phyloP scores from a whole-genome alignment of 805 yeast genomes.

The Pichia ethanolica region DNA sequence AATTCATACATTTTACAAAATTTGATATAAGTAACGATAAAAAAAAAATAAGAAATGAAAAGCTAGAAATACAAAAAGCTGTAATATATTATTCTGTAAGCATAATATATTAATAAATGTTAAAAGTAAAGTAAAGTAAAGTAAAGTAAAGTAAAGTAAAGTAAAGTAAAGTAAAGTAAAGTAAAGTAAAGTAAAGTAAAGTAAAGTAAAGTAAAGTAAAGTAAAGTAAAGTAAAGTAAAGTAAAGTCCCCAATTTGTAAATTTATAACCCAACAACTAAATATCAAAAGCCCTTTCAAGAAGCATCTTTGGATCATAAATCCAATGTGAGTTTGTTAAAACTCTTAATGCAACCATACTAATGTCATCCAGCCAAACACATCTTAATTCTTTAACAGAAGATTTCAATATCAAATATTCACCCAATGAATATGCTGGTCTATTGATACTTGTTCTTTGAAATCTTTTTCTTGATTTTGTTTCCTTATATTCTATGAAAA shows the following conservation, averaged over 20 bases:
- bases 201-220: no score
- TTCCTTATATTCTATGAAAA: slow-evolving; percentile 7
- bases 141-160: no score
- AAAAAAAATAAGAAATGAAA: no score
- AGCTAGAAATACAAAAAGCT: no score
- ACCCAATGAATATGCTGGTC: slow-evolving; percentile 6
- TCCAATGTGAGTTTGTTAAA: not conserved
- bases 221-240: not conserved
- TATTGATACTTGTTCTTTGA: not conserved
- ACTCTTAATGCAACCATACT: slow-evolving; percentile 4
- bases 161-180: no score
- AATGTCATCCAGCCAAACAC: slow-evolving; percentile 7
- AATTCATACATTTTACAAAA: no score
- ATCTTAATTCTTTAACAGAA: not conserved
- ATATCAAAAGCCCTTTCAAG: not conserved
- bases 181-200: no score
- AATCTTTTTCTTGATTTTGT: not conserved
- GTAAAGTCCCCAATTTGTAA: not conserved
- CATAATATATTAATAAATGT: no score
- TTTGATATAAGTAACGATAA: no score
- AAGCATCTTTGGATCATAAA: slow-evolving; percentile 1
- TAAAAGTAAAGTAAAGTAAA: no score
- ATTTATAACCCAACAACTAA: not conserved
- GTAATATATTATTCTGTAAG: no score
- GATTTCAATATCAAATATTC: not conserved